Conservation (phyloP, 768 basidiomycete genomes). For the Boletus rubroflammeus region DNA sequence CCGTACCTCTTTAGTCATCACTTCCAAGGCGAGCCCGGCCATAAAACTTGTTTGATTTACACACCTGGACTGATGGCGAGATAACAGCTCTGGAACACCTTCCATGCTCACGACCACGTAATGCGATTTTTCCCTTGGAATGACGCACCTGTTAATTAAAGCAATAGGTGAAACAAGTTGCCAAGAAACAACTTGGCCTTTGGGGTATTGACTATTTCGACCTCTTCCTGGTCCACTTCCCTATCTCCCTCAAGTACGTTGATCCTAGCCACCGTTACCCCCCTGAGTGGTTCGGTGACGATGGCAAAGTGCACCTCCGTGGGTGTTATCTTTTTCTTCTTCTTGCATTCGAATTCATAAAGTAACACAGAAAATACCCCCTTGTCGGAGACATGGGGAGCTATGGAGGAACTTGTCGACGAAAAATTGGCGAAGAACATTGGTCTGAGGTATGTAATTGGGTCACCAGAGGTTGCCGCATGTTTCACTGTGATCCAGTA, state of each 20-base stretch:
- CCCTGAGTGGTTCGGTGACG: slow-evolving; percentile 77
- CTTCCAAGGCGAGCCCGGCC: slow-evolving; percentile 58
- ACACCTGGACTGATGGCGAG: slow-evolving; percentile 3
- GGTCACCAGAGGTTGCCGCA: not conserved
- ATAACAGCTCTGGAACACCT: slow-evolving; percentile 80
- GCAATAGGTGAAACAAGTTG: slow-evolving; percentile 49
- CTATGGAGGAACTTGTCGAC: slow-evolving; percentile 77
- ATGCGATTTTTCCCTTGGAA: slow-evolving; percentile 16
- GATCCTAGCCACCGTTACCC: slow-evolving; percentile 75
- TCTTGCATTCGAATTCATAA: not conserved
- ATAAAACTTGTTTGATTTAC: not conserved
- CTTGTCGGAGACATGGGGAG: slow-evolving; percentile 79
- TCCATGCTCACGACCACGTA: slow-evolving; percentile 76
- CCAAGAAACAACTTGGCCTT: slow-evolving; percentile 63
- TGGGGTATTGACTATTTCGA: slow-evolving; percentile 90
- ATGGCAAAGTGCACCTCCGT: slow-evolving; percentile 66
- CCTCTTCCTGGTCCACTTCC: slow-evolving; percentile 82
- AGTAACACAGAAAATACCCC: slow-evolving; percentile 52
- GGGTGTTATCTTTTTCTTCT: slow-evolving; percentile 20
- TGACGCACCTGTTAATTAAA: not conserved
- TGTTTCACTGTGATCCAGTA: slow-evolving; percentile 40
- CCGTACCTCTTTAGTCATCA: slow-evolving; percentile 53
- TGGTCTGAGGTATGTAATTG: slow-evolving; percentile 55
- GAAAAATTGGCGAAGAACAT: slow-evolving; percentile 72
- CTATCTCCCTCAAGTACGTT: slow-evolving; percentile 76